Base-by-base conservation (phyloP, 345 rosid genomes). In the Triadica sebifera region DNA sequence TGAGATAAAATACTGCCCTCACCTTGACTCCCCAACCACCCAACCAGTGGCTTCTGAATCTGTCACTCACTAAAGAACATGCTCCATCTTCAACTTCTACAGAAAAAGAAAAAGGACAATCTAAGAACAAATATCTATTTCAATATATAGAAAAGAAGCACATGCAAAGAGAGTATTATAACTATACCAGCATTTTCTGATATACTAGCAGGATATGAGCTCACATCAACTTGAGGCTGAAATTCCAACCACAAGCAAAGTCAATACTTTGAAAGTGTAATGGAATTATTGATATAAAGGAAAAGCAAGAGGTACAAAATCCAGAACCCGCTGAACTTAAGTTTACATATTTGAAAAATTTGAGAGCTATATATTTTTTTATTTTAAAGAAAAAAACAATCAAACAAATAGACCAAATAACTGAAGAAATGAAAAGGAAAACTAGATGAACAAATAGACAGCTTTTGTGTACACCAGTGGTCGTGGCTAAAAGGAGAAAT, bases 1-100 rank as follows among this genome's bases (percentile, higher is more conserved):
- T 38, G 34, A 57, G 50, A 72, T 17, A 47, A 72, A 63, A 51
- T 19, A 66, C 34, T 71, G 71, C 15, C 46, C 34, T 65, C 64
- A 84, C 87, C 84, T 82, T 68, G 4, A 55, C 73, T 6, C 73
- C 46, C 87, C 84, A 83, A 73, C 85, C 82, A 70, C 86, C 84
- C 15, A 84, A 76, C 85, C 85, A 79, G 67, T 83, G 74, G 75
- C 87, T 81, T 65, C 64, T 73, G 66, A 76, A 83, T 76, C 77
- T 74, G 52, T 76, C 73, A 29, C 34, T 29, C 19, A 58, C 63
- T 47, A 29, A 34, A 77, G 39, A 69, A 17, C 20, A 60, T 61
- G 20, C 45, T 43, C 41, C 58, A 70, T 73, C 70, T 72, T 74
- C 69, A 72, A 50, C 77, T 69, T 49, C 85, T 75, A 82, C 72